Base-by-base conservation (phyloP, 2,329 filamentous ascomycete genomes). In the Daldinia sp. region DNA sequence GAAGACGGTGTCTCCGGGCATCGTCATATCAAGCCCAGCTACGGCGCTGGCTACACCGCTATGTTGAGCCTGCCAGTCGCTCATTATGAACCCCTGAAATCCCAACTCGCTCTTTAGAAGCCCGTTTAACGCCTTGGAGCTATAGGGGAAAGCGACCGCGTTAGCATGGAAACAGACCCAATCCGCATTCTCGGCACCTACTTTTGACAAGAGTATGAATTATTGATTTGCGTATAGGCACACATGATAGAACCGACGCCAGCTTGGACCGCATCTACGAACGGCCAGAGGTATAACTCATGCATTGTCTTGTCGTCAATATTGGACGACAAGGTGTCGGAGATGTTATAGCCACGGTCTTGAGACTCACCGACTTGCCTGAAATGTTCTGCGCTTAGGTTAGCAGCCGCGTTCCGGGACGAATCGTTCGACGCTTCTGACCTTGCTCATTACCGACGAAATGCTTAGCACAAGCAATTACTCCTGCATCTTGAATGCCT, bases 1-100 rank as follows among this genome's bases (percentile, higher is more conserved):
- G 79, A 97, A 96, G 17, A 79, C 68, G 1, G 90, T 90, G 74
- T 97, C 94, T 56, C 92, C 92, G 0, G 91, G 91, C 92, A 95
- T 95, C n/a, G 85, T 84, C 91, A 95, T 93, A 75, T 96, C 93
- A 21, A 95, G 80, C 35, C 92, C 92, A 19, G 91, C 90, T 34
- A 87, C 80, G 2, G 91, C 89, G 32, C 83, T 85, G 23, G 86
- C 80, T 4, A 85, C 87, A 66, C 90, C 90, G 3, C 86, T 81
- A 71, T 94, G 90, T 70, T 93, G 90, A 3, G 90, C 92, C 68
- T 85, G 81, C 90, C 91, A 95, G 75, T 96, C 92, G n/a, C 84
- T 87, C 85, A 92, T 87, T 59, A 94, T 84, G 70, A 92, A 92
- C 0, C 91, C 91, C 68, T 93, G 90, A 78, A 94, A 94, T 39